These are phyloP conservation scores for Bruguiera hainesii DNA, from an alignment of 441 rosid species.

Conservation along the genomic window DNA sequence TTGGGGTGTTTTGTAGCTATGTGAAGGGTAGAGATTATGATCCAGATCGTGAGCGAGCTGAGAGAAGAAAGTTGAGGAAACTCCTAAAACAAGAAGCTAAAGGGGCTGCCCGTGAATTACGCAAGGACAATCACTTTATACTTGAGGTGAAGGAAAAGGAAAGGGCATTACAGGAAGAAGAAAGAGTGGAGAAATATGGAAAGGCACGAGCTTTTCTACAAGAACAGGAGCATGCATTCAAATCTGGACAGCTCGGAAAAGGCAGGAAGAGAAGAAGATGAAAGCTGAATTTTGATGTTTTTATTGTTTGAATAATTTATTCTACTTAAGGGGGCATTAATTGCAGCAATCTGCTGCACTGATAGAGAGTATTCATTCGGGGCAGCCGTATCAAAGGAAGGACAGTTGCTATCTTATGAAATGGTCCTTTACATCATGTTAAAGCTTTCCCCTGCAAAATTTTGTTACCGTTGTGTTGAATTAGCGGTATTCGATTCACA, in stretches of 20 bases:
- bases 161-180: slow-evolving; percentile 40
- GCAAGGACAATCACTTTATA: slow-evolving; percentile 75
- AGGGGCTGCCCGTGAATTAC: slow-evolving; percentile 77
- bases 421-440: no score
- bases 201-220: slow-evolving; percentile 74
- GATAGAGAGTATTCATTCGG: no score
- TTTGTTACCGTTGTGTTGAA: no score
- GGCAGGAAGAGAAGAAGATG: slow-evolving; percentile 70
- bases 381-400: no score
- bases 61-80: slow-evolving; percentile 57
- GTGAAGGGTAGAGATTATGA: slow-evolving; percentile 84
- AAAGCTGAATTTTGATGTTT: slow-evolving; percentile 2
- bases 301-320: background rate
- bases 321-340: no score
- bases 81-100: slow-evolving; percentile 49
- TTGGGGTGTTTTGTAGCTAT: slow-evolving; percentile 57
- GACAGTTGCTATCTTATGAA: no score
- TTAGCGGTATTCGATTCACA: no score
- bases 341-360: no score
- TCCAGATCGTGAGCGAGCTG: slow-evolving; percentile 74
- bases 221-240: slow-evolving; percentile 82
- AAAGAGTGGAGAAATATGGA: slow-evolving; percentile 67
- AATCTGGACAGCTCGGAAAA: slow-evolving; percentile 85
- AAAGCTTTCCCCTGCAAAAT: no score
- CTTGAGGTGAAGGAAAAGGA: slow-evolving; percentile 57